Conservation (phyloP, 176 grass and related monocot species). For the Carex parvula region DNA sequence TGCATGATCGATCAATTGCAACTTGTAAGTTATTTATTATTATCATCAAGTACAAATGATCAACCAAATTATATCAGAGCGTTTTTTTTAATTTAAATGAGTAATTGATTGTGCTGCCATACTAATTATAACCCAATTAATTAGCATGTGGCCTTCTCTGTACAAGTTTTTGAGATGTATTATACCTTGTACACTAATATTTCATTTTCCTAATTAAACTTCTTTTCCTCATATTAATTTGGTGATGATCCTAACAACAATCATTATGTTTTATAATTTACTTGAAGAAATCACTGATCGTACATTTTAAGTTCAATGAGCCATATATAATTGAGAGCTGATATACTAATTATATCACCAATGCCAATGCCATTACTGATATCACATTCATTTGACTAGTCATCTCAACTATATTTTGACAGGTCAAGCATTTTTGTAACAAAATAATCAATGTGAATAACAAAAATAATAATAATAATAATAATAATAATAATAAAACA, state of each 20-base stretch:
- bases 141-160: neutral
- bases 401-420: too few species aligned
- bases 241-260: constrained; percentile 5
- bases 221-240: neutral
- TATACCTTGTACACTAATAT: neutral
- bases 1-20: neutral
- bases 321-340: neutral
- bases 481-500: too few species aligned
- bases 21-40: neutral
- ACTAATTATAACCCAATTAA: constrained; percentile 6
- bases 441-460: too few species aligned
- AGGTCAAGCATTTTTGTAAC: too few species aligned
- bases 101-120: constrained; percentile 1
- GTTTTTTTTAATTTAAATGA: neutral
- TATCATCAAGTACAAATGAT: constrained; percentile 5
- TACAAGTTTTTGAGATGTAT: neutral
- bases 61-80: neutral
- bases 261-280: constrained; percentile 3
- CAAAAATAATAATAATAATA: too few species aligned
- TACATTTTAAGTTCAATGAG: neutral
- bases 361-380: too few species aligned
- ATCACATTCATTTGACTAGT: too few species aligned
- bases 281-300: neutral
- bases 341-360: too few species aligned
- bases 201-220: neutral